Conservation (phyloP, 768 basidiomycete genomes). For the Aureoboletus auriporus region DNA sequence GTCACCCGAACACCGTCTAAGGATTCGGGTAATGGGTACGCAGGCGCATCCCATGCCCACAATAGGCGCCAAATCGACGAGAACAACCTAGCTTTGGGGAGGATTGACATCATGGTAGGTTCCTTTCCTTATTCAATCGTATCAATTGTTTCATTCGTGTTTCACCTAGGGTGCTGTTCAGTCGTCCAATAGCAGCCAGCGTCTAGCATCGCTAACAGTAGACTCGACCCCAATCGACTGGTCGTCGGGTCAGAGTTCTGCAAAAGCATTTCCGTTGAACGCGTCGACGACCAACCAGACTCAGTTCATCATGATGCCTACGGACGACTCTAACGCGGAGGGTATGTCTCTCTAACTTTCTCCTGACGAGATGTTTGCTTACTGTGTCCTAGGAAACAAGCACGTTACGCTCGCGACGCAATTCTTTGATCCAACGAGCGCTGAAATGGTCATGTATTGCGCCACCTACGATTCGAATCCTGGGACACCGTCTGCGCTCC, state of each 20-base stretch:
- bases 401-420: constrained; percentile 43
- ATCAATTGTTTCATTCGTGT: not conserved
- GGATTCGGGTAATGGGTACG: not conserved
- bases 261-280: constrained; percentile 39
- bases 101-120: constrained; percentile 48
- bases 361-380: not conserved
- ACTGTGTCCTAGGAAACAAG: constrained; percentile 15
- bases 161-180: constrained; percentile 5
- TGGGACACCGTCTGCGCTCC: constrained; percentile 43
- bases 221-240: constrained; percentile 26
- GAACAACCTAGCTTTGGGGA: constrained; percentile 34
- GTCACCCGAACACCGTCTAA: constrained; percentile 14
- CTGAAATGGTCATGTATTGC: constrained; percentile 43
- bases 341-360: constrained; percentile 11
- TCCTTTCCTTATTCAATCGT: constrained; percentile 1
- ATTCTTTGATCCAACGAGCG: constrained; percentile 37
- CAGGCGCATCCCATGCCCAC: not conserved
- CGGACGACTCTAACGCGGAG: constrained; percentile 1
- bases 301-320: constrained; percentile 38
- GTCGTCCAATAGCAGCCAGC: constrained; percentile 3
- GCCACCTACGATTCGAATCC: constrained; percentile 60
- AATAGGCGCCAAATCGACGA: constrained; percentile 12
- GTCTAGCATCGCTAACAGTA: constrained; percentile 20
- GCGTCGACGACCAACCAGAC: constrained; percentile 48
- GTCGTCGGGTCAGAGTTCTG: constrained; percentile 21